A percentile compares a stretch with the other conserved stretches of the same genome.
Conservation (phyloP, 768 basidiomycete species). For the Chalciporus sphaerocephalus region DNA sequence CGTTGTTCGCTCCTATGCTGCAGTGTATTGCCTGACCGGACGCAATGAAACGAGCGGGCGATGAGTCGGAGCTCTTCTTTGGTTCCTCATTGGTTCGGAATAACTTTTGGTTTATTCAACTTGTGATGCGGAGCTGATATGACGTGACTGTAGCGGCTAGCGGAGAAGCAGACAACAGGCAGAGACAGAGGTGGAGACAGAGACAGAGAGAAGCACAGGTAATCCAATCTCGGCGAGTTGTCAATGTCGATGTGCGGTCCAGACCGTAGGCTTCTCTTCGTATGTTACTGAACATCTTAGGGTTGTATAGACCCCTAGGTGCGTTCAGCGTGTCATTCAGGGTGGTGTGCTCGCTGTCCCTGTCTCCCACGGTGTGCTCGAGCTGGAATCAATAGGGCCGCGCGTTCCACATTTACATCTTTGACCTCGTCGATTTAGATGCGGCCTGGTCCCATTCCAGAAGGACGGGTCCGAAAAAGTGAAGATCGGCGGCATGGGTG, state of each 20-base stretch:
- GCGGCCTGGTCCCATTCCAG: too few relatives aligned
- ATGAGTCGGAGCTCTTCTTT: too few relatives aligned
- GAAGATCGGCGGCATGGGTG: too few relatives aligned
- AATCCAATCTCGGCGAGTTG: not conserved
- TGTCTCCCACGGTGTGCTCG: not conserved
- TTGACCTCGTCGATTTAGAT: too few relatives aligned
- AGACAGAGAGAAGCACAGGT: constrained; percentile 7
- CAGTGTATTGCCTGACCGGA: not conserved
- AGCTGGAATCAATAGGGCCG: too few relatives aligned
- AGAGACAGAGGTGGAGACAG: constrained; percentile 5
- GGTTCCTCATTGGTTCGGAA: constrained; percentile 8
- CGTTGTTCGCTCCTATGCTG: not conserved
- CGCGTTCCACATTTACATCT: too few relatives aligned
- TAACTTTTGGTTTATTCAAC: not conserved
- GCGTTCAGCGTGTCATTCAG: too few relatives aligned
- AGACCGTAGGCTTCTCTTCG: not conserved
- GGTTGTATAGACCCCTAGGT: not conserved
- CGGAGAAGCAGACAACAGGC: not conserved
- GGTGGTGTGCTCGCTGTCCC: too few relatives aligned
- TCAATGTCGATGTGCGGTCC: too few relatives aligned
- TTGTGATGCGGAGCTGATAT: constrained; percentile 4
- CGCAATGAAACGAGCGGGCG: not conserved
- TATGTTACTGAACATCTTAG: not conserved
- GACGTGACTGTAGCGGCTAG: not conserved
- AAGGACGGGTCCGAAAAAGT: too few relatives aligned